A percentile compares a stretch with the other conserved stretches of the same genome.
These are phyloP conservation scores for Sisymbrium irio DNA, from an alignment of 345 rosid genomes.

Conservation along the genomic window DNA sequence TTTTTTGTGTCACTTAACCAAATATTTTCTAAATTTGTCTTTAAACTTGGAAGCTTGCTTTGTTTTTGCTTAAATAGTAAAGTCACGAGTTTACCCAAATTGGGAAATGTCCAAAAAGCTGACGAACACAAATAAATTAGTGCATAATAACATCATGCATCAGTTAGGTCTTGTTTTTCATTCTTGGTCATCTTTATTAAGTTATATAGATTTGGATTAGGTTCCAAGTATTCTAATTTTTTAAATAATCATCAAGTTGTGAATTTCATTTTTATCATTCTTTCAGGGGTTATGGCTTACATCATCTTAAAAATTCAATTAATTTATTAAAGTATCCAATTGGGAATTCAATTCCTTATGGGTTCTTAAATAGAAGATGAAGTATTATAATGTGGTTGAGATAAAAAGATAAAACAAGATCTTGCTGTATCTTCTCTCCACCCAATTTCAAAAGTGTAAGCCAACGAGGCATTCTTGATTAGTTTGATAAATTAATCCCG, in stretches of 20 bases:
- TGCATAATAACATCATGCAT: conserved; percentile 36
- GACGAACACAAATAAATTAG: conserved; percentile 24
- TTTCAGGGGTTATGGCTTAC: conserved; percentile 7
- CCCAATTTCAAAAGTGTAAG: conserved; percentile 18
- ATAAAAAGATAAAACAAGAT: conserved; percentile 27
- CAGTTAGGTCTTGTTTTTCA: conserved; percentile 32
- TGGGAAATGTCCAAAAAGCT: conserved; percentile 30
- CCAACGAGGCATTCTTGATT: conserved; percentile 22
- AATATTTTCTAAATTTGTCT: neutral
- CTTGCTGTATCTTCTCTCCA: conserved; percentile 32
- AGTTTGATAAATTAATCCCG: neutral
- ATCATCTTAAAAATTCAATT: conserved; percentile 15
- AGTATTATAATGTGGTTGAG: conserved; percentile 18
- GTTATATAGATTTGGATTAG: conserved; percentile 33
- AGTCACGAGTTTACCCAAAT: conserved; percentile 29
- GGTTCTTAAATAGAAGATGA: neutral
- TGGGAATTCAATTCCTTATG: neutral
- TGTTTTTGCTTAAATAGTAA: conserved; percentile 31
- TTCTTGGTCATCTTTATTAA: conserved; percentile 27
- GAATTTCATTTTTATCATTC: neutral
- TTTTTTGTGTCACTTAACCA: neutral
- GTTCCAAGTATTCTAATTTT: conserved; percentile 21
- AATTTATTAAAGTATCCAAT: neutral
- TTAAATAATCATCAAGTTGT: conserved; percentile 17
- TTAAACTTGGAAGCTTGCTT: conserved; percentile 13